Evolutionary conservation across 768 basidiomycete genomes (phyloP), one percentile per base, ranked within the genome.

Genomic region (Hypsizygus marmoreus): DNA sequence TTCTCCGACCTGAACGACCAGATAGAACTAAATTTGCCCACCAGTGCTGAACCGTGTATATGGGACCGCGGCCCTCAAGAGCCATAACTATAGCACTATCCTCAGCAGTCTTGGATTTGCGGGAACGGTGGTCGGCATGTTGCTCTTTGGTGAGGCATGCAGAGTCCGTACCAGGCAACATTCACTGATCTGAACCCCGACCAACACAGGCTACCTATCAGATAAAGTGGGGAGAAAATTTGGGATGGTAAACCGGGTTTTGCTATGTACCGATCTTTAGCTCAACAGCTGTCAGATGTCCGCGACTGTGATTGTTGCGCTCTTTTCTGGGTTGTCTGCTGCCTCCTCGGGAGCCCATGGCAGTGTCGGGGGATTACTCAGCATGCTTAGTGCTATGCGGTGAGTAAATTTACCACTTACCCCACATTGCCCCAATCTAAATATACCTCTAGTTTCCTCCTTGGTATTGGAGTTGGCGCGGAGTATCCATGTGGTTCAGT

Each of bases 401-500:
- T 86, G 54, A 55, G 69, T 61, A 30, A 23, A 12, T 24, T 28
- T 30, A 16, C n/a, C 36, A 34, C 29, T 14, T 25, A 40, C 14
- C 12, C 31, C 28, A 34, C 29, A 14, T 16, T 24, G 23, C 36
- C 13, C 24, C 24, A n/a, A 23, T 29, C 35, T 32, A 19, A 5
- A 45, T 39, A 31, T 16, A 11, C 20, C 3, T 8, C 51, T 45
- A 91, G 91, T 6, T 95, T 95, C 73, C 65, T 97, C 1, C 74
- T 94, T 34, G 95, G 95, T 28, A 86, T 95, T 43, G 93, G 93
- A 17, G 76, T 93, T 0, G 90, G 91, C 4, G 89, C 88, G 4
- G 89, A 91, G 63, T 95, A 95, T 54, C 94, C 94, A 6, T 91
- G 90, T 51, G 93, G 94, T 19, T 88, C 86, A 0, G 90, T 93